Conservation (phyloP, 108 stramenopile genomes). For the Nitzschia putrida region DNA sequence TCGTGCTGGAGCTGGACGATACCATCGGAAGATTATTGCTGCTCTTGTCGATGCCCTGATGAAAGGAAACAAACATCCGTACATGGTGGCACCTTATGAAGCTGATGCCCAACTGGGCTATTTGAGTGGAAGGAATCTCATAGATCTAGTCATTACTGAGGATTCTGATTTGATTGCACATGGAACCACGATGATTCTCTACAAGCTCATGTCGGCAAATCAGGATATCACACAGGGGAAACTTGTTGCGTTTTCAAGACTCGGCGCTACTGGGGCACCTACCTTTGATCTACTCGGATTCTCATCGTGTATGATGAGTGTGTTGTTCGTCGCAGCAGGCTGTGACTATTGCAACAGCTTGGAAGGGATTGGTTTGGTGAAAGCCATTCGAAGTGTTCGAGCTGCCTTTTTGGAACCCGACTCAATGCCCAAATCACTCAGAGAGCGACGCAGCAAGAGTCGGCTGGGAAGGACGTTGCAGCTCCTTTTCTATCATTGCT, state of each 20-base stretch:
- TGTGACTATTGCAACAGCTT: conserved; percentile 92
- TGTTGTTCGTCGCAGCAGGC: conserved; percentile 91
- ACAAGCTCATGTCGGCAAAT: conserved; percentile 70
- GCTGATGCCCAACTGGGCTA: conserved; percentile 97
- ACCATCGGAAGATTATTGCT: conserved; percentile 33
- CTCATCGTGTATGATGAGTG: conserved; percentile 83
- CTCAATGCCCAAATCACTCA: neutral
- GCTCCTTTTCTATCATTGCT: conserved; percentile 18
- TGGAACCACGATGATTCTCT: conserved; percentile 77
- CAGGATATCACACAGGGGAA: conserved; percentile 30
- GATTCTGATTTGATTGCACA: conserved; percentile 93
- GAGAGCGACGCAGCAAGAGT: neutral
- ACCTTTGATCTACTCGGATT: conserved; percentile 59
- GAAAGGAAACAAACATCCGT: conserved; percentile 29
- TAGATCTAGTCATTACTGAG: conserved; percentile 94
- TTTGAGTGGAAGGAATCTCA: conserved; percentile 55
- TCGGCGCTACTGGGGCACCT: conserved; percentile 6
- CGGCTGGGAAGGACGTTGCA: conserved; percentile 19
- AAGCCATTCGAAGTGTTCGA: conserved; percentile 73
- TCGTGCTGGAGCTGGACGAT: conserved; percentile 65
- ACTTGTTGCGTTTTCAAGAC: conserved; percentile 32
- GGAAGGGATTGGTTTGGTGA: conserved; percentile 84
- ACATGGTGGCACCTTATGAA: conserved; percentile 96
- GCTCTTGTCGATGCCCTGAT: conserved; percentile 42
- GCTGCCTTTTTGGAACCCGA: conserved; percentile 31